Evolutionary conservation across 1,284 basidiomycete species (phyloP).

Genomic region (Rugiboletus extremiorientalis): DNA sequence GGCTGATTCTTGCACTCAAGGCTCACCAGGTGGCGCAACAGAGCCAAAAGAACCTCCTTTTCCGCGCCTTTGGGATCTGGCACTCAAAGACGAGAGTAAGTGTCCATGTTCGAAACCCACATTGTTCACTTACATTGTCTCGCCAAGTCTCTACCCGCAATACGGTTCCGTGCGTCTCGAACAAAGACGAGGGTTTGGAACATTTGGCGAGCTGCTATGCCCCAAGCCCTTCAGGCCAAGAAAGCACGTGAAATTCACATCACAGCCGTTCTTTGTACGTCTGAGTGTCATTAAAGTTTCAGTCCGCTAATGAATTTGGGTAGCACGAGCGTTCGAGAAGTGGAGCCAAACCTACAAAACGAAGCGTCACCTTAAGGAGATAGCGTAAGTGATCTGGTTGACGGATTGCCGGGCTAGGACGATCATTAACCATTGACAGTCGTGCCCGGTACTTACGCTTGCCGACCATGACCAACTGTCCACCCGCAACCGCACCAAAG

Average conservation of each 20-base stretch:
- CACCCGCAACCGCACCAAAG: slow-evolving; percentile 22
- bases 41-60: slow-evolving; percentile 57
- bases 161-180: slow-evolving; percentile 64
- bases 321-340: slow-evolving; percentile 58
- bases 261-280: slow-evolving; percentile 58
- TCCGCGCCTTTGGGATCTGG: slow-evolving; percentile 70
- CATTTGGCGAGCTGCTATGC: slow-evolving; percentile 67
- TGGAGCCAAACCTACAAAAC: slow-evolving; percentile 68
- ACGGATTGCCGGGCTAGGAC: slow-evolving; percentile 13
- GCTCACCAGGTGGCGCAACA: slow-evolving; percentile 59
- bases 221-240: slow-evolving; percentile 61
- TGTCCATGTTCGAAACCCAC: slow-evolving; percentile 4
- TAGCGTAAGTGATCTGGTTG: slow-evolving; percentile 58
- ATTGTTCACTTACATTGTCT: slow-evolving; percentile 15
- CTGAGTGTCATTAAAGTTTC: not conserved
- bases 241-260: slow-evolving; percentile 63
- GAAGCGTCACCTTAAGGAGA: slow-evolving; percentile 73
- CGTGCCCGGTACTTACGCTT: slow-evolving; percentile 71
- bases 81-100: slow-evolving; percentile 67
- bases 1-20: slow-evolving; percentile 37
- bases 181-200: slow-evolving; percentile 61
- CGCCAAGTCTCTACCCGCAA: slow-evolving; percentile 67
- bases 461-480: slow-evolving; percentile 45
- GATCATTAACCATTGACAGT: slow-evolving; percentile 34
- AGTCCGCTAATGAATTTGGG: slow-evolving; percentile 15